phyloP scores from a whole-genome alignment of 106 monocot genomes.

The Dendrobium officinale region DNA sequence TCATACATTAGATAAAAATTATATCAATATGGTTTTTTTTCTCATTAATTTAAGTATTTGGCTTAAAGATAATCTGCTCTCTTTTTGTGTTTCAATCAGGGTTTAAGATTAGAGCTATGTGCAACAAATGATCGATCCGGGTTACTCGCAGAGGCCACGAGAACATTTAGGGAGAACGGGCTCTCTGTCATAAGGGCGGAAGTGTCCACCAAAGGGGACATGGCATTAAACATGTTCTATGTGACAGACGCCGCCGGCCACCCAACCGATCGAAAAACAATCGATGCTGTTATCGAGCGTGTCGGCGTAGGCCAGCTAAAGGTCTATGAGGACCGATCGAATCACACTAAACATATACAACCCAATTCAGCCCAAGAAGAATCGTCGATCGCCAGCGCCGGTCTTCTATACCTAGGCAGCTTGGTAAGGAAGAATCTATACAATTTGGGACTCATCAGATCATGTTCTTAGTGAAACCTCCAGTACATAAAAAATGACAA shows the following conservation, averaged over 20 bases:
- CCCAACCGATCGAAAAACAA: conserved; percentile 3
- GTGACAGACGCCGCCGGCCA: conserved; percentile 17
- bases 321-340: background rate
- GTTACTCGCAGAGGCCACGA: conserved; percentile 21
- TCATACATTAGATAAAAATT: too few relatives aligned
- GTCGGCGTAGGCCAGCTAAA: conserved; percentile 7
- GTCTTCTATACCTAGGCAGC: conserved; percentile 27
- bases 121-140: background rate
- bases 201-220: conserved; percentile 9
- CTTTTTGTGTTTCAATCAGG: background rate
- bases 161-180: conserved; percentile 30
- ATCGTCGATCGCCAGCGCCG: background rate
- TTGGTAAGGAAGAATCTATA: conserved; percentile 38
- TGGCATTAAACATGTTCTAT: conserved; percentile 20
- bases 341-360: background rate
- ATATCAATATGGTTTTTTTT: too few relatives aligned
- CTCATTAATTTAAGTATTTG: too few relatives aligned
- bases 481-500: too few relatives aligned
- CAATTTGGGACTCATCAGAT: conserved; percentile 42
- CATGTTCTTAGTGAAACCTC: conserved; percentile 14
- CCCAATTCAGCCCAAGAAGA: background rate
- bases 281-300: conserved; percentile 15
- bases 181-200: conserved; percentile 18
- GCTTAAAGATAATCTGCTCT: background rate
- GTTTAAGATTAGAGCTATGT: conserved; percentile 17